Evolutionary conservation across 305 asterid genomes (phyloP).

Genomic region (Solanum hybrid): DNA sequence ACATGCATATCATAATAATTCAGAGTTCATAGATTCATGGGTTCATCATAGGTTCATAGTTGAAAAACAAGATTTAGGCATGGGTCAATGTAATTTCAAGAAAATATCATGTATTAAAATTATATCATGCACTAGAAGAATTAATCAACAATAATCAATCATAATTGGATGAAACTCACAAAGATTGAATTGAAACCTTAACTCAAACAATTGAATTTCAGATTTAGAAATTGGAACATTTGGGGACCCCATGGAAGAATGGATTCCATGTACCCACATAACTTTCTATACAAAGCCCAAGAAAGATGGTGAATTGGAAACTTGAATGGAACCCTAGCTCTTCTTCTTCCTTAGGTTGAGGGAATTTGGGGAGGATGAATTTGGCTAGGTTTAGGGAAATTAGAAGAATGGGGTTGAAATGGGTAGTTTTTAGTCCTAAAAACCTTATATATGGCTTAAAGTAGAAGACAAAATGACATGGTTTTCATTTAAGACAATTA

Average conservation of each 20-base stretch:
- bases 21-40: background rate
- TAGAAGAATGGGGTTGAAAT: background rate
- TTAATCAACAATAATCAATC: background rate
- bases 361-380: background rate
- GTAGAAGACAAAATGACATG: background rate
- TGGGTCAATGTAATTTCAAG: background rate
- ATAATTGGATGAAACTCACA: background rate
- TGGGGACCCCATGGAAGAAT: background rate
- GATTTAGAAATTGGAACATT: background rate
- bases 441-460: background rate
- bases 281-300: background rate
- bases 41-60: background rate
- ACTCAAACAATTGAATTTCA: background rate
- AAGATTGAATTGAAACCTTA: background rate
- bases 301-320: background rate
- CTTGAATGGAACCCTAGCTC: background rate
- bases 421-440: background rate
- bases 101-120: background rate
- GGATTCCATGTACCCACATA: background rate
- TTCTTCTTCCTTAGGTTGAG: background rate
- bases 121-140: background rate
- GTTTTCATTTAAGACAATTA: no score
- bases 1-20: background rate
- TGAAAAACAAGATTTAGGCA: no score
- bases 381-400: background rate